Evolutionary conservation across 768 basidiomycete species (phyloP), one percentile per base, ranked within the genome.

Genomic region (Mycena metata): DNA sequence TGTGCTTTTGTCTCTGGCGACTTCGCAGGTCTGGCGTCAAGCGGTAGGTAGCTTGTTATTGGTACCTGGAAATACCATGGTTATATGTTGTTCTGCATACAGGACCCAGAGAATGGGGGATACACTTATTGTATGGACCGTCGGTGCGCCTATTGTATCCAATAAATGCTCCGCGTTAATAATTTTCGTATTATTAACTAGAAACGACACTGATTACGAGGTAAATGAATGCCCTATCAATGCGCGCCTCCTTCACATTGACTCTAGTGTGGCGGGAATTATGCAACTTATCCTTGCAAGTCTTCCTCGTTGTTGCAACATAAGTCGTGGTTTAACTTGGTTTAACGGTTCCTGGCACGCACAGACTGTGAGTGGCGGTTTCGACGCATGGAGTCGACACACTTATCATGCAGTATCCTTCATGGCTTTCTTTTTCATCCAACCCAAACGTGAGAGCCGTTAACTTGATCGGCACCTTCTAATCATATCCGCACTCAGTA

Each of bases 51-150:
- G 33, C 17, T 52, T 52, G 33, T 50, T 50, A 50, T 50, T 50
- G 19, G 16, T n/a, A 33, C 26, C 21, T 57, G 8, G n/a, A 15
- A 57, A 46, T 10, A 26, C 17, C 26, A 45, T n/a, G 17, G 7
- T 10, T 19, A 33, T 58, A n/a, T 33, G 24, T 12, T 3, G 21
- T 58, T 33, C 8, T 30, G 9, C 3, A 12, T 19, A 30, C 43
- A 58, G 43, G 43, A 58, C 43, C 21, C 39, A 43, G 23, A 39
- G 43, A 46, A 35, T 58, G 26, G 42, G 43, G 24, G 57, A 58
- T 58, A 58, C 42, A 19, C 42, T 58, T 12, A 58, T 58, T 33
- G 9, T 58, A 33, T 58, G 57, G 57, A 58, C 57, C 43, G 42
- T 58, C 10, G 57, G 57, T 58, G 19, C 21, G 43, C 19, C 24